Conservation (phyloP, 306 rosid species). For the Cajanus cajan region DNA sequence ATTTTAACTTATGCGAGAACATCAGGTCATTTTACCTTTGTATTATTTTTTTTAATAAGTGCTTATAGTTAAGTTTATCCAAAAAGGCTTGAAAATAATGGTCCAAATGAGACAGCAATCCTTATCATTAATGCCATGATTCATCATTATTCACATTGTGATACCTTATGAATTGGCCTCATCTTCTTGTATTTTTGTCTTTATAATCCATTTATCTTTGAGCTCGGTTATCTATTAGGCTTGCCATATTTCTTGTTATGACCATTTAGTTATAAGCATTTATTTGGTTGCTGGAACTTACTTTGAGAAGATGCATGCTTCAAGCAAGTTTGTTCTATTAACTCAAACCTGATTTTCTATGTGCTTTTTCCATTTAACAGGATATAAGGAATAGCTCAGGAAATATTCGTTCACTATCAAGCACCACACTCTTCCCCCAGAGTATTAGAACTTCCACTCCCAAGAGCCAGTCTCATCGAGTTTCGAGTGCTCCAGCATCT, state of each 20-base stretch:
- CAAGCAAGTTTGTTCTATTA: constrained; percentile 5
- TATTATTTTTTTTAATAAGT: too few species aligned
- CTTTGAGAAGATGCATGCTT: background rate
- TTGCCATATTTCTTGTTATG: background rate
- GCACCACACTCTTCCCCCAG: constrained; percentile 87
- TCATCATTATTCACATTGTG: constrained; percentile 1
- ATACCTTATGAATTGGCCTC: background rate
- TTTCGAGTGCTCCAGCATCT: constrained; percentile 45
- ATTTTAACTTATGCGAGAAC: too few species aligned
- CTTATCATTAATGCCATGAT: background rate
- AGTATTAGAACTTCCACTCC: constrained; percentile 66
- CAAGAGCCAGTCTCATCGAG: constrained; percentile 57
- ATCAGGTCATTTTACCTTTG: too few species aligned
- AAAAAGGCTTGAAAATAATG: background rate
- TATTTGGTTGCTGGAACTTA: constrained; percentile 1
- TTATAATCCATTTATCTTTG: background rate
- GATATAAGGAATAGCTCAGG: constrained; percentile 84
- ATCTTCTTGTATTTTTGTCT: background rate
- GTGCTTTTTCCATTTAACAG: constrained; percentile 44
- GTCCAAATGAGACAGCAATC: constrained; percentile 7
- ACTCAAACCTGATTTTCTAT: constrained; percentile 3
- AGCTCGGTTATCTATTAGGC: background rate
- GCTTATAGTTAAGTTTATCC: too few species aligned
- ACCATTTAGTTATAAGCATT: background rate
- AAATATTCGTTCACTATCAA: constrained; percentile 67